Evolutionary conservation across 495 filamentous ascomycete species (phyloP), one percentile per base, ranked within the genome.

Genomic region (Immersiella caudata): DNA sequence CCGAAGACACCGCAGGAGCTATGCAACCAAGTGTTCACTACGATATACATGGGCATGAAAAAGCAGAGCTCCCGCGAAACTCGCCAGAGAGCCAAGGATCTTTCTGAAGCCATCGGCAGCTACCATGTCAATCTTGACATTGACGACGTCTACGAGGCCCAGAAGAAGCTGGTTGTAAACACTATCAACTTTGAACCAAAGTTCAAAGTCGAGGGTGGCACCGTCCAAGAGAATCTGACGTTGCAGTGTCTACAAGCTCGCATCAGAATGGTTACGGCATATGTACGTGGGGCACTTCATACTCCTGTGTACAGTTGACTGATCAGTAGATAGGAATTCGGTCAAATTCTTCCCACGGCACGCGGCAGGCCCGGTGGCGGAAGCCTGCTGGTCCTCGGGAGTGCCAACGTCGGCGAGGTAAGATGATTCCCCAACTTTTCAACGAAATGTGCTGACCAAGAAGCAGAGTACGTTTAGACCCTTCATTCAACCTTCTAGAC

Each of bases 221-320:
- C 73, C 0, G 64, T 66, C 9, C 68, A 71, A 60, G 70, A 72
- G 67, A 80, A 79, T 33, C 76, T 91, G 16, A 90, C 89, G 5
- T 76, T 94, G 21, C 94, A 94, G 71, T 94, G 93, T 71, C 87
- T 96, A 21, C 93, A 97, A 73, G 92, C 93, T 2, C 81, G 93
- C 1, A 75, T 84, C 9, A 80, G 94, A 62, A 97, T 97, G 93
- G 92, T 96, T 2, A 82, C 88, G 0, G 84, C 91, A 0, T 96
- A 96, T 74, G 71, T 74, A 64, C 8, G 61, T 68, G 27, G n/a
- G 2, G 12, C n/a, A 2, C 18, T 49, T 1, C 8, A 1, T 22
- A 6, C 6, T n/a, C 0, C n/a, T 22, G 49, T 22, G n/a, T n/a
- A 21, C 1, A 4, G 27, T 25, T 0, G 11, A 12, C 20, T 73